Percentiles rank a stretch among this genome's conserved stretches.
These are phyloP conservation scores for Smallanthus sonchifolius DNA, from an alignment of 129 eudicot genomes.

Conservation along the genomic window DNA sequence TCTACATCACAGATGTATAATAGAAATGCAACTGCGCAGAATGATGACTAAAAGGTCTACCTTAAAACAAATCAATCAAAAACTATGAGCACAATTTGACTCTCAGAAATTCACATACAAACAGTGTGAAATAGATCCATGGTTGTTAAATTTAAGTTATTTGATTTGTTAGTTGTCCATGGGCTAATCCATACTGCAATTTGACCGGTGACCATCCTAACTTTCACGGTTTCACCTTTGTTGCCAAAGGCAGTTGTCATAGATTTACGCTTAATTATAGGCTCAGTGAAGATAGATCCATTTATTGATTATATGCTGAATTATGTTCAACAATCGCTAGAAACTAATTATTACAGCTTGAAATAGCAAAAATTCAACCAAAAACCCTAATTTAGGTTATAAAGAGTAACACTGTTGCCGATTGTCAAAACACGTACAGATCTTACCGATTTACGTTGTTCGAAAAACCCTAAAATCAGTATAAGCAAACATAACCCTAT, in stretches of 20 bases:
- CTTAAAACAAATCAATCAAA: conserved; percentile 6
- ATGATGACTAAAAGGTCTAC: not conserved
- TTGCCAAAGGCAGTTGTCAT: no score
- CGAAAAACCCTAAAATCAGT: not conserved
- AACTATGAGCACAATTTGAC: not conserved
- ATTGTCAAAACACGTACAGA: not conserved
- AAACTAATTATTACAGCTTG: not conserved
- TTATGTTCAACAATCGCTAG: not conserved
- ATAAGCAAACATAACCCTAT: not conserved
- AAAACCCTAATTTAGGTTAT: not conserved
- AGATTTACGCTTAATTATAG: no score
- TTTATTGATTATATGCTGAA: not conserved
- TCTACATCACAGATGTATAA: not conserved
- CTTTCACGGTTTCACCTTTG: no score
- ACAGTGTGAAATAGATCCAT: not conserved
- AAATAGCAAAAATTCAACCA: conserved; percentile 5
- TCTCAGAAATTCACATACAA: not conserved
- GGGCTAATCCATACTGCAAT: no score
- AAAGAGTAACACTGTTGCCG: not conserved
- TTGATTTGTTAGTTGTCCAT: not conserved
- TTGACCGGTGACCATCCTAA: no score
- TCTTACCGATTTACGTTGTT: not conserved
- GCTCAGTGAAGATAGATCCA: no score
- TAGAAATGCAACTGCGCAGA: not conserved
- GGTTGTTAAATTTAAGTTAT: not conserved